phyloP scores from a whole-genome alignment of 805 yeast species.

The Candida dajiaensis region DNA sequence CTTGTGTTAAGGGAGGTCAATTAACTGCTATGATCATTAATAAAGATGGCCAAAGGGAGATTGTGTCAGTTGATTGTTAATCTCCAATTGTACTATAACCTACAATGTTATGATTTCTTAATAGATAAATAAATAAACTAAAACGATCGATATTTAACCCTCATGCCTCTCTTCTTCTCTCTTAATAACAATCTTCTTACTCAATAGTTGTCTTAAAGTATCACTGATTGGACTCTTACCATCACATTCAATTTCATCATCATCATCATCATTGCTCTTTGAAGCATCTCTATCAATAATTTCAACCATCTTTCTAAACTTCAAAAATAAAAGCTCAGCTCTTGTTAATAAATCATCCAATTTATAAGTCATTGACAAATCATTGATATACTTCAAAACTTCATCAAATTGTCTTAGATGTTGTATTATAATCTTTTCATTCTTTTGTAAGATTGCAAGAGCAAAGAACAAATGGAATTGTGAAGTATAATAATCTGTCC shows the following conservation, averaged over 20 bases:
- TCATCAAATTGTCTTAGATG: conserved; percentile 82
- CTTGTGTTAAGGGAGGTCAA: conserved; percentile 71
- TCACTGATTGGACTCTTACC: conserved; percentile 31
- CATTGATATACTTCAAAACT: conserved; percentile 88
- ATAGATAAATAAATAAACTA: too few relatives aligned
- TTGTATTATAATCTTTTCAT: conserved; percentile 69
- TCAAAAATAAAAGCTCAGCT: conserved; percentile 75
- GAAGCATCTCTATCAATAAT: conserved; percentile 46
- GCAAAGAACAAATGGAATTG: conserved; percentile 88
- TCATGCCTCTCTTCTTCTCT: conserved; percentile 39
- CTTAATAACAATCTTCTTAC: conserved; percentile 56
- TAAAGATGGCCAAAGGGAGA: conserved; percentile 2
- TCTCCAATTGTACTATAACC: too few relatives aligned
- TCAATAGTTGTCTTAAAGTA: conserved; percentile 54
- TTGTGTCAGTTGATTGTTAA: conserved; percentile 1
- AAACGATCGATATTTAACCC: too few relatives aligned
- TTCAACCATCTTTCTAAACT: conserved; percentile 74
- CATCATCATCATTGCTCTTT: neutral
- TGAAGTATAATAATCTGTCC: conserved; percentile 82
- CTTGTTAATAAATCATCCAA: conserved; percentile 74
- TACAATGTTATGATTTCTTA: too few relatives aligned
- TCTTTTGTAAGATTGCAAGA: conserved; percentile 81
- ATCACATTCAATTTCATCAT: conserved; percentile 5
- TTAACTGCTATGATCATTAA: conserved; percentile 47
- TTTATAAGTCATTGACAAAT: conserved; percentile 70